Conservation (phyloP, 768 basidiomycete genomes). For the Auricularia cornea region DNA sequence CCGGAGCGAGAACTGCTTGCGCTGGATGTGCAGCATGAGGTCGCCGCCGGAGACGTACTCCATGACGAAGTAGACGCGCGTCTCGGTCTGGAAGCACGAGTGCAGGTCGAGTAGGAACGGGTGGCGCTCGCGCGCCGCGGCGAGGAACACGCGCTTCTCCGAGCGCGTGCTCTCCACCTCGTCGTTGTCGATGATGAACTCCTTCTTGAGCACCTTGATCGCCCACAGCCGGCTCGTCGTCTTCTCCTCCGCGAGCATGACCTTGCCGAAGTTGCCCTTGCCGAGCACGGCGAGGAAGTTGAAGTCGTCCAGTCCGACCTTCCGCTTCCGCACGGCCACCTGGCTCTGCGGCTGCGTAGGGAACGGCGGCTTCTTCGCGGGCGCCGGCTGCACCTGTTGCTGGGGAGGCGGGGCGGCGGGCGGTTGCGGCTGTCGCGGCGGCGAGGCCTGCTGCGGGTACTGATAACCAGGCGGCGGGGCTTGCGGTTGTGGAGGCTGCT, state of each 20-base stretch:
- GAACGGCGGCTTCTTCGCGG: constrained; percentile 27
- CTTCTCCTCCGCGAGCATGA: constrained; percentile 99
- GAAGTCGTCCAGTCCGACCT: constrained; percentile 96
- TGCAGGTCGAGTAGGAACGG: constrained; percentile 95
- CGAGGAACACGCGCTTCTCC: constrained; percentile 95
- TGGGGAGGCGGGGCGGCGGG: constrained; percentile 27
- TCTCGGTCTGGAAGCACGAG: constrained; percentile 99
- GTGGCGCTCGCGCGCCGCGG: constrained; percentile 94
- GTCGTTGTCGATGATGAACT: constrained; percentile 99
- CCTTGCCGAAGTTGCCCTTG: constrained; percentile 99
- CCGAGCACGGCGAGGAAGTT: constrained; percentile 98
- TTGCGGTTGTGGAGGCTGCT: constrained; percentile 12
- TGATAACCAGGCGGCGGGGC: constrained; percentile 12
- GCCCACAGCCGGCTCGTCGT: constrained; percentile 79
- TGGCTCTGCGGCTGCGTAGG: constrained; percentile 10
- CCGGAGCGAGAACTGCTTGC: constrained; percentile 96
- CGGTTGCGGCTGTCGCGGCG: constrained; percentile 13
- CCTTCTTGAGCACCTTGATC: constrained; percentile 99
- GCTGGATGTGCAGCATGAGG: constrained; percentile 98
- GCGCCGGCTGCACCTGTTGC: constrained; percentile 26
- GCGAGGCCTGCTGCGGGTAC: constrained; percentile 20
- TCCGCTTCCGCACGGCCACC: constrained; percentile 49
- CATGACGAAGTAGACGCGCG: constrained; percentile 99
- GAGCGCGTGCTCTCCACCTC: constrained; percentile 99
- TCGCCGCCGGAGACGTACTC: constrained; percentile 99